Evolutionary conservation across 306 rosid genomes (phyloP), one percentile per base, ranked within the genome.

Genomic region (Castanea sativa): DNA sequence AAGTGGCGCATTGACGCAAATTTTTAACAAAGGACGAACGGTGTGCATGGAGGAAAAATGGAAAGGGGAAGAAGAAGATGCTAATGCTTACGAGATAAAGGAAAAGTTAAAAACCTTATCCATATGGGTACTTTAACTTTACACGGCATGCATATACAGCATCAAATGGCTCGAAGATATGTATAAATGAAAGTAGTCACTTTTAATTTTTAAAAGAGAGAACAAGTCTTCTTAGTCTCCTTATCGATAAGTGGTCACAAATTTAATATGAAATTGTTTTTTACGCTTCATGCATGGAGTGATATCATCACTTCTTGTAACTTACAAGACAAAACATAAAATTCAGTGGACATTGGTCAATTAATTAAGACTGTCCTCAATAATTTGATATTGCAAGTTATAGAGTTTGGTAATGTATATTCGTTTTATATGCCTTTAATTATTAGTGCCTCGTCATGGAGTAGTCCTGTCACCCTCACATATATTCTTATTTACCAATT

Each of bases 101-200:
- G 32, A 73, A 70, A 78, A 81, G 73, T 5, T 33, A 76, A 30
- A 85, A 81, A 83, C 86, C 88, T 83, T 87, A 89, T 87, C 92
- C 78, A 35, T 57, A 81, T 65, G 71, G 43, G 53, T 9, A 49
- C 93, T 92, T 90, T 86, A 88, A 55, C 95, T 92, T 92, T 87
- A 88, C 93, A 92, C 92, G 88, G 32, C 89, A 81, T 49, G 32
- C 89, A 79, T 30, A 58, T 16, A 64, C 55, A 74, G 72, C 85
- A 80, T 76, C 73, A 80, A 69, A 57, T 64, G 77, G 76, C 67
- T 67, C 53, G 63, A 77, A 81, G 32, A 33, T n/a, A 72, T 83
- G 27, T 16, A 72, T 83, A 1, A 43, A 79, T 41, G 33, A 73
- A 76, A 74, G 79, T 76, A 56, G 16, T 21, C 30, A 63, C 16